Base-by-base conservation (phyloP, 495 filamentous ascomycete species). In the Talaromyces adpressus region DNA sequence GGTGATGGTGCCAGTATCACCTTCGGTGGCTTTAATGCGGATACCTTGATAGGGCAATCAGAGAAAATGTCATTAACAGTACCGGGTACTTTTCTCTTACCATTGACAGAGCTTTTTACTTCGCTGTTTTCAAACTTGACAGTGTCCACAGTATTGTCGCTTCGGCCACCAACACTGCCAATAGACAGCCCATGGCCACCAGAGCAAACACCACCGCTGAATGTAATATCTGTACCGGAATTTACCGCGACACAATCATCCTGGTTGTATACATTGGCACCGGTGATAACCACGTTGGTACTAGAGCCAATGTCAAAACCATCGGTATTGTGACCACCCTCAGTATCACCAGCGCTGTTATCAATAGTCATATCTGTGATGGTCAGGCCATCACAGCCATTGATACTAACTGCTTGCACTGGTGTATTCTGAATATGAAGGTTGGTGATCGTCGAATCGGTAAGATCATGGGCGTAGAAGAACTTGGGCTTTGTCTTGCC, bases 401-500 rank as follows among this genome's bases (percentile, higher is more conserved):
- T 41, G 30, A 65, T 62, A 18, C 63, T 62, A 23, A 65, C 57
- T 41, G 59, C 63, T 25, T 65, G 63, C 3, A 65, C 63, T 14
- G 63, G 63, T 20, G 63, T 62, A 36, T 65, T 66, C 51, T 74
- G 64, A 61, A 82, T 73, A 30, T 72, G 66, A 18, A 82, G 41
- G 30, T 72, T 70, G 12, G 69, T 68, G 56, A 82, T 80, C 9
- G 70, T 58, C 3, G 79, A 81, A 1, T 63, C 54, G 14, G 68
- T 69, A 30, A 84, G 65, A 11, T 51, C 65, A 63, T 82, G 79
- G 16, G 76, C 81, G 57, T 70, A 70, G 72, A 84, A 85, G 72
- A 84, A 84, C 70, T 83, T 83, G 65, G 75, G 75, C 71, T 85
- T 85, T 16, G 67, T 80, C 69, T 77, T 80, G 8, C 82, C 80